Evolutionary conservation across 1,139 yeast genomes (phyloP).

Genomic region (Geotrichum citri-aurantii): DNA sequence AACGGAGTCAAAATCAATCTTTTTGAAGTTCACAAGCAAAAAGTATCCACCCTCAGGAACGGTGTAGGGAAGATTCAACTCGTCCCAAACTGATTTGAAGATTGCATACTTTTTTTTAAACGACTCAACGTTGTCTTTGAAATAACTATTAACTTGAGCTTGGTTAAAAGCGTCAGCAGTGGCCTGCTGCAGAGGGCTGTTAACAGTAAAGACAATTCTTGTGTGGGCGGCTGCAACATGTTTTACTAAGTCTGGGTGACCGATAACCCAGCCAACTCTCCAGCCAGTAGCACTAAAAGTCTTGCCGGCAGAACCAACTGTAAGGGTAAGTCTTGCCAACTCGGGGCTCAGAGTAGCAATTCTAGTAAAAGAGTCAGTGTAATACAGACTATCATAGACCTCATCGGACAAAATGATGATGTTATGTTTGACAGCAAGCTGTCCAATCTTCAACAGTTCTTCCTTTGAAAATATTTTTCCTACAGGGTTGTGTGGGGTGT

Average conservation of each 20-base stretch:
- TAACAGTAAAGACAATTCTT: constrained; percentile 81
- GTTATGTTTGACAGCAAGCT: constrained; percentile 77
- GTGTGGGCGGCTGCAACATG: constrained; percentile 89
- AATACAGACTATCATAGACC: constrained; percentile 87
- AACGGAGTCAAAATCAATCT: constrained; percentile 51
- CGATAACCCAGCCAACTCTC: constrained; percentile 96
- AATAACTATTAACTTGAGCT: constrained; percentile 62
- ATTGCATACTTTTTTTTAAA: constrained; percentile 67
- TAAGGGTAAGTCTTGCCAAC: constrained; percentile 67
- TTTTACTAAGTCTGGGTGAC: constrained; percentile 69
- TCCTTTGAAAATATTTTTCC: constrained; percentile 79
- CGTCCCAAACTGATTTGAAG: constrained; percentile 74
- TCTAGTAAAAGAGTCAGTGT: constrained; percentile 59
- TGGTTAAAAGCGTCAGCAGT: constrained; percentile 66
- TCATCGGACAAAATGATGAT: constrained; percentile 83
- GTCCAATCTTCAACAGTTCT: constrained; percentile 70
- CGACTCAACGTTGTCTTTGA: constrained; percentile 57
- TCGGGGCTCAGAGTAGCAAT: constrained; percentile 81
- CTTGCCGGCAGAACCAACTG: constrained; percentile 97
- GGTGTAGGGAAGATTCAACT: constrained; percentile 81
- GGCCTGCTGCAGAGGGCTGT: constrained; percentile 91
- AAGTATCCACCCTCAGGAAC: constrained; percentile 91
- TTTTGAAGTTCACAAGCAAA: constrained; percentile 77
- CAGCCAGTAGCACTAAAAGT: constrained; percentile 98
- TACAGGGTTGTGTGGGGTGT: constrained; percentile 94